These are phyloP conservation scores for Myrica gale DNA, from an alignment of 306 rosid species.

Conservation along the genomic window DNA sequence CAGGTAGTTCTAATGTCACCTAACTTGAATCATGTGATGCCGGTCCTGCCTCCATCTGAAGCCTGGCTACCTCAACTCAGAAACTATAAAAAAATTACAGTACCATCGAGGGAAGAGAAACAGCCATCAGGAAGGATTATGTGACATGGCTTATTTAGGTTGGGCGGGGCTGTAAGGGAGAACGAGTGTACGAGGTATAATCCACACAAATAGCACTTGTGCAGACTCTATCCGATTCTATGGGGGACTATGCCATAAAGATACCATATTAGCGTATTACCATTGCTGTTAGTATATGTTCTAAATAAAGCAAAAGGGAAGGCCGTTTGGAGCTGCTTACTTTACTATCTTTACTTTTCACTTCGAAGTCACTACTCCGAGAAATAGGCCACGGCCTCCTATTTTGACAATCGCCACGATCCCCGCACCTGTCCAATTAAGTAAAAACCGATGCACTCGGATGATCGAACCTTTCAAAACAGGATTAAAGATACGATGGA, in stretches of 20 bases:
- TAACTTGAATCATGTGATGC: background rate
- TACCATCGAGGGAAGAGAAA: background rate
- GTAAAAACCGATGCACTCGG: no score
- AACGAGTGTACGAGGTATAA: background rate
- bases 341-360: no score
- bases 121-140: background rate
- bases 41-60: background rate
- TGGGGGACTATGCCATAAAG: background rate
- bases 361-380: no score
- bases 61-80: background rate
- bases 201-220: background rate
- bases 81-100: conserved; percentile 4
- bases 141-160: background rate
- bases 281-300: background rate
- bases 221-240: background rate
- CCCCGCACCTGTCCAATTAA: no score
- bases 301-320: background rate
- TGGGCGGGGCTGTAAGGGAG: background rate
- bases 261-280: background rate
- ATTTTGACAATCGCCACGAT: no score
- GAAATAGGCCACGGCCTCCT: no score
- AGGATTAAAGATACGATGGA: no score
- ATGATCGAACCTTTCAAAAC: no score
- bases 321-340: no score
- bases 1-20: background rate